Evolutionary conservation across 345 rosid genomes (phyloP), one percentile per base, ranked within the genome.

Genomic region (Eucalyptus regnans): DNA sequence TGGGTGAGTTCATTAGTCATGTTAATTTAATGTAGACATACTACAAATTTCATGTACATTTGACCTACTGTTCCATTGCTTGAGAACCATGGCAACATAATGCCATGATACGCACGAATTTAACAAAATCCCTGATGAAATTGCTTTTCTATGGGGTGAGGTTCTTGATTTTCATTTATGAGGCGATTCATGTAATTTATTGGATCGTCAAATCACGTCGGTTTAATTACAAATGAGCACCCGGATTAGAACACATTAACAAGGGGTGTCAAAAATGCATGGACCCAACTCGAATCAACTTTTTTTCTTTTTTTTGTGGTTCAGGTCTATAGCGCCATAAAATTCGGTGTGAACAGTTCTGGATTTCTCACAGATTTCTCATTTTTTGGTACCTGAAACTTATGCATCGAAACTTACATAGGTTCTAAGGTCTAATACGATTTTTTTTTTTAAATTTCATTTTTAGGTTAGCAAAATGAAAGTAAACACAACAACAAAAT

Each of bases 281-380:
- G 68, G 4, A 60, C 7, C 16, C 2, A 29, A 62, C 33, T 29
- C 68, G 7, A 27, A 12, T 29, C 1, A 29, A 62, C 33, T 0
- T 27, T 27, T 5, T 5, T 12, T 23, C 2, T 56, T 22, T 23
- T 23, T 56, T 23, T 58, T 27, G 5, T 11, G 3, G 2, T 62
- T 12, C 33, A 6, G 15, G 17, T 62, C 31, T 27, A 12, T 62
- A 52, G 25, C 4, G 5, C 5, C 25, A 18, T 18, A 20, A 9
- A 7, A 52, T 52, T 52, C 1, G 9, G 56, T 2, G 23, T 52
- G 23, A 9, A 52, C 0, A 1, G 56, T 52, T 52, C 0, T 4
- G 56, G 23, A 52, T 52, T 52, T 52, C 2, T 52, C 2, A 52
- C 4, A 52, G 1, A 52, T 52, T 52, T 5, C 9, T 52, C 4